Evolutionary conservation across 192 early-diverging fungal species (phyloP), one percentile per base, ranked within the genome.

Genomic region (Allomyces macrogynus): DNA sequence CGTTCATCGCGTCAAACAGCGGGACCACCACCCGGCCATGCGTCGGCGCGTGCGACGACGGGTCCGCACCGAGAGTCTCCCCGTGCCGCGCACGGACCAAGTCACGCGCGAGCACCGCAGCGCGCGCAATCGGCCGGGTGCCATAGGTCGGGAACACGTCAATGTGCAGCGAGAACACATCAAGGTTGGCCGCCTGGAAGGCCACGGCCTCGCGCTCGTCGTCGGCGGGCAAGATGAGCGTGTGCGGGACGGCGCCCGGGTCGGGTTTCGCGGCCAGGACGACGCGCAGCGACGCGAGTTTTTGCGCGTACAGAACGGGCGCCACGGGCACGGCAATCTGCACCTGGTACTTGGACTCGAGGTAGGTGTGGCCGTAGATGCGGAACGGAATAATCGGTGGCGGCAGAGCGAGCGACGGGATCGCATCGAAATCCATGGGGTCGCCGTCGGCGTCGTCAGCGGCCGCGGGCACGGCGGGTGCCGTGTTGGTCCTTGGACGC

Each of bases 301-400:
- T 62, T 23, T 25, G 61, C 24, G 26, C 26, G 24, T 23, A 62
- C 1, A 67, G 69, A 3, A 74, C 65, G 60, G 74, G 74, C 9
- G 73, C 23, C n/a, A 75, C 67, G 22, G 73, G 76, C 66, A 84
- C 65, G 32, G 81, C 80, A 62, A 99, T 74, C 70, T 92, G 89
- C 42, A 99, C 76, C 67, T 91, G 87, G 61, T 80, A 86, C 65
- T 89, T 89, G 68, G 89, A 87, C 66, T 94, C 91, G 25, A 99
- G 73, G 71, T 92, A 99, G 65, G 90, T 92, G 78, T 99, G 96
- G 7, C 96, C 96, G 71, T 99, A 99, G 61, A 94, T 92, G 23
- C 93, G 80, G 80, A 99, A 90, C 4, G 96, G 96, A 65, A 99
- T 91, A 40, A 99, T 92, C 11, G 96, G 96, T 20, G 96, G 96